These are phyloP conservation scores for Papiliotrema terrestris DNA, from an alignment of 1,284 basidiomycete genomes.

Conservation along the genomic window DNA sequence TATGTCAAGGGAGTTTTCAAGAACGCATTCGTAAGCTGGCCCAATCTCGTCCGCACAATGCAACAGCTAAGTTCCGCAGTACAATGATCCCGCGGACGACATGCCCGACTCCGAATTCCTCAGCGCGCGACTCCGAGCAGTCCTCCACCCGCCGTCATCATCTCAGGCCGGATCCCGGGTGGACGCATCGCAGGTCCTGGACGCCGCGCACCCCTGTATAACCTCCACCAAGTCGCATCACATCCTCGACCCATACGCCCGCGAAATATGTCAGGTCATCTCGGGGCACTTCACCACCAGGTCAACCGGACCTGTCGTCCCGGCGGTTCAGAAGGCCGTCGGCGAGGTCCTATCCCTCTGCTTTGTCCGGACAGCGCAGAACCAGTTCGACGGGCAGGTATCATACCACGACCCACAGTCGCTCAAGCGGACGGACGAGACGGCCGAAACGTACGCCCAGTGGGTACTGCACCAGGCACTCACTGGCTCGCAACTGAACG, in stretches of 20 bases:
- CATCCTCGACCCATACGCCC: neutral
- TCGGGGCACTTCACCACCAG: neutral
- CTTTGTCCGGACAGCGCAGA: neutral
- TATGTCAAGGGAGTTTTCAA: neutral
- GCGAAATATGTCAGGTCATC: neutral
- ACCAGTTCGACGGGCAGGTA: neutral
- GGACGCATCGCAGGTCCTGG: neutral
- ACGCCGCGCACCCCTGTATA: neutral
- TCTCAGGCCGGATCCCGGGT: neutral
- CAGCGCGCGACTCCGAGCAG: neutral
- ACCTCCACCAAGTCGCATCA: neutral
- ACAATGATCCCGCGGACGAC: constrained; percentile 1
- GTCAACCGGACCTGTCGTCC: neutral
- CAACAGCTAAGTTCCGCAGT: neutral
- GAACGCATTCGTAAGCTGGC: neutral
- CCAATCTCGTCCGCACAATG: neutral
- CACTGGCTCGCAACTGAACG: neutral
- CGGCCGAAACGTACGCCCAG: neutral
- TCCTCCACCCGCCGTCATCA: constrained; percentile 8
- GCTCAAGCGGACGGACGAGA: neutral
- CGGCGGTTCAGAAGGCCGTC: neutral
- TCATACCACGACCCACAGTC: neutral
- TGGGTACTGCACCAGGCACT: neutral
- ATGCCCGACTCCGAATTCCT: neutral
- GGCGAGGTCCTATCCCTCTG: neutral